phyloP scores from a whole-genome alignment of 352 stramenopile species.

The Pythium brassicae region DNA sequence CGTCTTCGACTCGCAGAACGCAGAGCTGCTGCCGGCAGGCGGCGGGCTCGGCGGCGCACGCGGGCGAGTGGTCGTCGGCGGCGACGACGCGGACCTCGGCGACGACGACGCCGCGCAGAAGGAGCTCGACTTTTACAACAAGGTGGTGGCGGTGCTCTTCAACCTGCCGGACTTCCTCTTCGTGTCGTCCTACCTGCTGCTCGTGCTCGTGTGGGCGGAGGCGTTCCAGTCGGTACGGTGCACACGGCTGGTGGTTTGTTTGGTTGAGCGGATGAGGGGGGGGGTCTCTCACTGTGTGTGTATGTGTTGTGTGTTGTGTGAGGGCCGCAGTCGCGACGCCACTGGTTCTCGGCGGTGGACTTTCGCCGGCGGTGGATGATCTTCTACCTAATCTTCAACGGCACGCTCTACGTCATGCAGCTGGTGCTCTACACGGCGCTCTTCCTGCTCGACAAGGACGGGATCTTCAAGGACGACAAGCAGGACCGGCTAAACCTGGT shows the following conservation, averaged over 20 bases:
- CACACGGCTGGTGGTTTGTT: neutral
- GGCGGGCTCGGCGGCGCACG: constrained; percentile 6
- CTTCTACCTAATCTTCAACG: constrained; percentile 92
- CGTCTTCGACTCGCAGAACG: constrained; percentile 80
- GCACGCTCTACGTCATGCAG: constrained; percentile 82
- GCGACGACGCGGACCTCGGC: constrained; percentile 5
- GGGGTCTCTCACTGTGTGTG: neutral
- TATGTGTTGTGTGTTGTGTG: neutral
- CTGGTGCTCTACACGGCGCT: constrained; percentile 86
- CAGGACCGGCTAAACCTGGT: constrained; percentile 68
- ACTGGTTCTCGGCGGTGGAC: constrained; percentile 85
- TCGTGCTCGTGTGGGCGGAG: constrained; percentile 90
- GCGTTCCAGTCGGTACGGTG: constrained; percentile 78
- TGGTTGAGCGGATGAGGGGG: neutral
- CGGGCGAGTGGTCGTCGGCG: constrained; percentile 8
- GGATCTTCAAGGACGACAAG: constrained; percentile 77
- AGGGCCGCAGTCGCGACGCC: constrained; percentile 58
- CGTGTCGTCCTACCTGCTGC: constrained; percentile 86
- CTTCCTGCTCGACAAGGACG: constrained; percentile 80
- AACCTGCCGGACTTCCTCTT: constrained; percentile 92
- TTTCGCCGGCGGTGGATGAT: constrained; percentile 90
- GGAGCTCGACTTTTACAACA: constrained; percentile 89
- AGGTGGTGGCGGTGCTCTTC: constrained; percentile 88
- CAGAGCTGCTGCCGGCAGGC: constrained; percentile 26
- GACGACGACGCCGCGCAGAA: constrained; percentile 27